Base-by-base conservation (phyloP, 495 filamentous ascomycete species). In the Parachaetomium inaequale region DNA sequence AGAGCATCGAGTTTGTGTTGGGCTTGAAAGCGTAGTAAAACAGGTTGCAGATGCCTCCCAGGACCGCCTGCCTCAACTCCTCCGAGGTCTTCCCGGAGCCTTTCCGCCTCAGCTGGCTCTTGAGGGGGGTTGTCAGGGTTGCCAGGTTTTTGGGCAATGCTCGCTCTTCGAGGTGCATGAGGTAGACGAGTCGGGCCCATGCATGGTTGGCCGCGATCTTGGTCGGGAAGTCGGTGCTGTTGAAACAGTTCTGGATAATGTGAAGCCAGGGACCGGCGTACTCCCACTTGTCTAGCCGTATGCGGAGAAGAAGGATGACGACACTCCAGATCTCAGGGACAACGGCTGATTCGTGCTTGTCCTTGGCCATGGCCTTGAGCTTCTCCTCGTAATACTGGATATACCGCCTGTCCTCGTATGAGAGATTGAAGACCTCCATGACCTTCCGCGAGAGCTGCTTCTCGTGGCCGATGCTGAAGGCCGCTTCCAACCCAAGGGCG, bases 261-360 rank as follows among this genome's bases (percentile, higher is more conserved):
- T 79, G 74, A 2, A 96, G 76, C 88, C 89, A 98, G 6, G 79
- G 78, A 21, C 78, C 82, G 60, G 89, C 84, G 68, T 84, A 84
- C 55, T 87, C 81, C 91, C 91, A 97, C 61, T 82, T 77, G 32
- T 90, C 84, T 17, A 92, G 68, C 25, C 83, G 82, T 40, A 79
- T 81, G 49, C 88, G 84, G 32, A 96, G 78, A 23, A 96, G 83
- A 4, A 96, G 79, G 10, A 93, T 79, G 5, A 94, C 79, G 23
- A 89, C 81, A 52, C 87, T 89, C 93, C 93, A 98, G 32, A 97
- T 89, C 57, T 90, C 87, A 7, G 94, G 92, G n/a, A 94, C 91
- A 60, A 85, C 81, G 0, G 79, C 70, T 26, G 78, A 76, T 11
- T 84, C 84, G n/a, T 87, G 81, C 46, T 86, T 83, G 43, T 85